Evolutionary conservation across 139 green algal genomes (phyloP), one percentile per base, ranked within the genome.

Genomic region (Raphidocelis subcapitata): DNA sequence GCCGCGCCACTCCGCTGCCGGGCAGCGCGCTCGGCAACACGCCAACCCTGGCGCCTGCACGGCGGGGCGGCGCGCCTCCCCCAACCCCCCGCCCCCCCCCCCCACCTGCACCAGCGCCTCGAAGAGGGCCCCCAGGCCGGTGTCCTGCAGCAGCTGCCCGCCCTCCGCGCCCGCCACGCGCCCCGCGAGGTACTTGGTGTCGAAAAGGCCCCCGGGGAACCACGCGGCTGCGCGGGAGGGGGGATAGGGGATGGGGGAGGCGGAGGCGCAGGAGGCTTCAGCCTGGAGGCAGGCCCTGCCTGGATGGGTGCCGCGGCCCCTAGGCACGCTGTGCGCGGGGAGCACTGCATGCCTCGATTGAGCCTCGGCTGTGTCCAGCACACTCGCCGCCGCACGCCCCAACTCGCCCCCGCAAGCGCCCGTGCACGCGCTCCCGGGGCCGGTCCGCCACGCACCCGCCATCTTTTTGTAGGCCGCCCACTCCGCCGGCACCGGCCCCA

Each of bases 161-260:
- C 51, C 41, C 33, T 28, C 16, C n/a, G 46, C 65, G 56, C 52
- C 61, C 26, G 46, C 8, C 15, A 59, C 16, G 20, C 10, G 20
- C 14, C 41, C 24, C 0, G 84, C 74, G 5, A 94, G 57, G 72
- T 87, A 64, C 74, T 94, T 94, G 37, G 89, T 94, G 81, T 94
- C 89, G 63, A 81, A 92, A 0, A 94, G 23, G 15, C 89, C 89
- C 16, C 74, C 90, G 1, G 90, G 89, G 68, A 94, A 90, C n/a
- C n/a, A n/a, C n/a, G n/a, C n/a, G n/a, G n/a, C n/a, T n/a, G n/a
- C n/a, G n/a, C n/a, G n/a, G n/a, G n/a, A n/a, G n/a, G n/a, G n/a
- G n/a, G n/a, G n/a, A n/a, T n/a, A n/a, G n/a, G n/a, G n/a, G n/a
- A n/a, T n/a, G n/a, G n/a, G n/a, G n/a, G n/a, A n/a, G n/a, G n/a